Evolutionary conservation across 192 early-diverging fungal species (phyloP).

Genomic region (Backusella luteola): DNA sequence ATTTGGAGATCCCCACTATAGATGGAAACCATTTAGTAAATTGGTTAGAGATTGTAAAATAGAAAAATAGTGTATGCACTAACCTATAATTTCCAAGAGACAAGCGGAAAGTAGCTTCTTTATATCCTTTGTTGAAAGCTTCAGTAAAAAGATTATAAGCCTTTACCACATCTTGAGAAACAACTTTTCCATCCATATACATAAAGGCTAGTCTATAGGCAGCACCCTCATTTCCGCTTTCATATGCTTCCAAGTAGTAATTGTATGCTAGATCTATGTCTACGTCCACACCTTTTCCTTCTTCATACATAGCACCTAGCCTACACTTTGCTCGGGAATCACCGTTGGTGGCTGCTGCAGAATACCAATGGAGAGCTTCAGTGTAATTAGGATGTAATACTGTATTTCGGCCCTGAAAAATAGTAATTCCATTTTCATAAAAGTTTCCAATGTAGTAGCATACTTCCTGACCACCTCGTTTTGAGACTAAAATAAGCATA

Average conservation of each 20-base stretch:
- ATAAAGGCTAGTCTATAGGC: not conserved
- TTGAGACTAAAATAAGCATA: not conserved
- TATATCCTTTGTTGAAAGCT: not conserved
- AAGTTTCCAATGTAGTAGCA: not conserved
- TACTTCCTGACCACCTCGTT: fast-evolving
- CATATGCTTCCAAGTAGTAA: not conserved
- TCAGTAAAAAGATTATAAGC: no score
- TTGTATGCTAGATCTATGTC: not conserved
- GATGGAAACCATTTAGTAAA: no score
- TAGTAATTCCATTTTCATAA: no score
- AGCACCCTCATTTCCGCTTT: not conserved
- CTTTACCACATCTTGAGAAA: no score
- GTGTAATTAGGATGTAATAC: not conserved
- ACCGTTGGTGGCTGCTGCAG: not conserved
- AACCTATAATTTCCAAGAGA: not conserved
- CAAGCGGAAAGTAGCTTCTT: not conserved
- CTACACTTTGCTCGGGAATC: not conserved
- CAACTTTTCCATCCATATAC: no score
- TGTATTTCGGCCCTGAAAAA: no score
- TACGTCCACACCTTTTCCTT: not conserved
- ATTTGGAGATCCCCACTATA: not conserved
- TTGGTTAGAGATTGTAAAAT: not conserved
- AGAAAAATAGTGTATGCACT: not conserved
- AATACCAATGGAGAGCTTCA: not conserved
- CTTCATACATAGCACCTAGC: not conserved